Evolutionary conservation across 2,329 filamentous ascomycete genomes (phyloP).

Genomic region (Colletotrichum sp.): DNA sequence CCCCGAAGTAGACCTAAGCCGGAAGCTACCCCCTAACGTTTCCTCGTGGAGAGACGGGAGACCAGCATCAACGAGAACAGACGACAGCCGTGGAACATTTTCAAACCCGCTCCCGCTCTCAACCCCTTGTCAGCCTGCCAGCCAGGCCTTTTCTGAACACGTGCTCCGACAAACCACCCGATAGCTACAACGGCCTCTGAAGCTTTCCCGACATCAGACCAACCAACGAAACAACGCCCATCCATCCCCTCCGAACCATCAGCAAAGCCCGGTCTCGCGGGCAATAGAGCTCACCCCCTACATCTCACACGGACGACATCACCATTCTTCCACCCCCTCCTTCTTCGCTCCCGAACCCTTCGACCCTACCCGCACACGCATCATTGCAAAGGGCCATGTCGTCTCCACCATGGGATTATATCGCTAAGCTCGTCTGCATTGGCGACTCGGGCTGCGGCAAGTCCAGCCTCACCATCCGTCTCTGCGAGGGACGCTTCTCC

Average conservation of each 20-base stretch:
- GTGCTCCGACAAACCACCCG: slow-evolving; percentile 11
- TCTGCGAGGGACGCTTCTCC: slow-evolving; percentile 95
- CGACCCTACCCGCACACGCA: slow-evolving; percentile 3
- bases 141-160: slow-evolving; percentile 12
- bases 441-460: slow-evolving; percentile 97
- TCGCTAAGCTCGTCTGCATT: slow-evolving; percentile 97
- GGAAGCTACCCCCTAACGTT: background rate
- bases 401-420: slow-evolving; percentile 90
- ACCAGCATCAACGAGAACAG: background rate
- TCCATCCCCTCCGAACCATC: background rate
- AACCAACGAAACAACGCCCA: background rate
- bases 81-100: background rate
- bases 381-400: slow-evolving; percentile 49
- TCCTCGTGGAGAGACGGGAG: background rate
- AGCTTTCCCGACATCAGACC: slow-evolving; percentile 18
- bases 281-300: background rate
- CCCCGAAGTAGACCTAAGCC: background rate
- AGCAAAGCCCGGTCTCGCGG: background rate
- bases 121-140: background rate
- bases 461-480: slow-evolving; percentile 89
- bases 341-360: background rate
- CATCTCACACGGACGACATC: background rate
- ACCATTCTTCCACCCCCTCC: background rate
- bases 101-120: background rate
- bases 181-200: background rate